Evolutionary conservation across 192 early-diverging fungal genomes (phyloP).

Genomic region (Coemansia sp.): DNA sequence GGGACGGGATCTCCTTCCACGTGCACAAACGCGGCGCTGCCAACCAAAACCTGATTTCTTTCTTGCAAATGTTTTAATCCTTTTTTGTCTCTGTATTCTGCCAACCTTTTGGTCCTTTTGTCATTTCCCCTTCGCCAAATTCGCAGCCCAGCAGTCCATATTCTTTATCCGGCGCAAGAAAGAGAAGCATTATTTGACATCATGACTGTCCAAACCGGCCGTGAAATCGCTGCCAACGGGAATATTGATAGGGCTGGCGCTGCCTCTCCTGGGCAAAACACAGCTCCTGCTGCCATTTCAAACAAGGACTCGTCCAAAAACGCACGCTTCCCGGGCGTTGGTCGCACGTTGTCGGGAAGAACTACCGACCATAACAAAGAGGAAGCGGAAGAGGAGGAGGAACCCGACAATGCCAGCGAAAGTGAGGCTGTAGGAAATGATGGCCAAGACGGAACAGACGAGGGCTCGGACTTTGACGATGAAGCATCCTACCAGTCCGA

Average conservation of each 20-base stretch:
- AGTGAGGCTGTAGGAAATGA: slow-evolving; percentile 6
- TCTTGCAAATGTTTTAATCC: too few relatives aligned
- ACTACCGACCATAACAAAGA: not conserved
- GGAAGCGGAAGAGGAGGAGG: not conserved
- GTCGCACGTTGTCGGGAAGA: slow-evolving; percentile 22
- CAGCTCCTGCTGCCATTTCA: slow-evolving; percentile 4
- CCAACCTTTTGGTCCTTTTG: too few relatives aligned
- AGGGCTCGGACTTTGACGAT: slow-evolving; percentile 28
- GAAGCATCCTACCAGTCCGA: slow-evolving; percentile 24
- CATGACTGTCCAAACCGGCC: slow-evolving; percentile 31
- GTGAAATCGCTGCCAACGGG: slow-evolving; percentile 3
- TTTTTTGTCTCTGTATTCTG: too few relatives aligned
- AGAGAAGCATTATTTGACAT: not conserved
- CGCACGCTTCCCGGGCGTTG: slow-evolving; percentile 37
- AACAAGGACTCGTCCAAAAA: slow-evolving; percentile 27
- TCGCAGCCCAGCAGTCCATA: not conserved
- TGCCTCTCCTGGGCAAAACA: not conserved
- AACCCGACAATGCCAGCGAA: slow-evolving; percentile 1
- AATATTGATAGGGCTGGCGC: not conserved
- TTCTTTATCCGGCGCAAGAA: not conserved
- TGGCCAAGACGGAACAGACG: not conserved
- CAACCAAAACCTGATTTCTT: too few relatives aligned
- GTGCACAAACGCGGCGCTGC: too few relatives aligned
- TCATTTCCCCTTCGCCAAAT: too few relatives aligned
- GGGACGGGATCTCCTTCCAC: too few relatives aligned